Evolutionary conservation across 163 green algal genomes (phyloP).

Genomic region (Volvox carteri): DNA sequence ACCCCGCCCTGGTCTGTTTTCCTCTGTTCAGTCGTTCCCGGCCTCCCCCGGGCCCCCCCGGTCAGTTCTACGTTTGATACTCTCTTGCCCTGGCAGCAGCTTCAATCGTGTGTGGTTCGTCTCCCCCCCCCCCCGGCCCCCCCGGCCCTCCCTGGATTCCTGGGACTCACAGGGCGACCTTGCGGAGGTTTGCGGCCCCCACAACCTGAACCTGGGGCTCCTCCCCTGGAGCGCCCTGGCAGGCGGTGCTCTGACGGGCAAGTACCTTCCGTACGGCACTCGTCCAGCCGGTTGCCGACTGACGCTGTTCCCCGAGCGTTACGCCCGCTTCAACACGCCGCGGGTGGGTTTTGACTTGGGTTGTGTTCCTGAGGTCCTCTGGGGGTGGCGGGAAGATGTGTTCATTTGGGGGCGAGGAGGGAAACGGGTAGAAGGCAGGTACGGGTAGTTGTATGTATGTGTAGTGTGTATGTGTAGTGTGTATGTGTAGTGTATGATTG

Average conservation of each 20-base stretch:
- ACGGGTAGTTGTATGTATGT: too few relatives aligned
- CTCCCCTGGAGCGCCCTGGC: constrained; percentile 79
- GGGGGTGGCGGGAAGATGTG: too few relatives aligned
- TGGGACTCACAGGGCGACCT: constrained; percentile 51
- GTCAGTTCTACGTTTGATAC: too few relatives aligned
- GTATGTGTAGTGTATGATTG: too few relatives aligned
- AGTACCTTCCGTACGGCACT: constrained; percentile 70
- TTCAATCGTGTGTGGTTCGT: too few relatives aligned
- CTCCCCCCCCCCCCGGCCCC: neutral
- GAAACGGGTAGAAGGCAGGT: neutral
- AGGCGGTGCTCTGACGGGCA: constrained; percentile 76
- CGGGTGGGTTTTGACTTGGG: constrained; percentile 18
- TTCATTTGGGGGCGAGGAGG: neutral
- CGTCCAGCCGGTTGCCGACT: constrained; percentile 43
- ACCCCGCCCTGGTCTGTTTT: too few relatives aligned
- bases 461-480: too few relatives aligned
- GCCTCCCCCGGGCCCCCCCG: too few relatives aligned
- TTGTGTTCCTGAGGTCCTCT: too few relatives aligned
- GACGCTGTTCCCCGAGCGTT: constrained; percentile 32
- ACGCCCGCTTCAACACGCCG: constrained; percentile 56
- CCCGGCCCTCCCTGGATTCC: neutral
- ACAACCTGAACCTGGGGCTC: constrained; percentile 71
- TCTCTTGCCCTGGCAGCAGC: too few relatives aligned
- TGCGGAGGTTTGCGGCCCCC: constrained; percentile 60
- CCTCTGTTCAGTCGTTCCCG: too few relatives aligned